phyloP scores from a whole-genome alignment of 306 rosid species.

The Trifolium subterraneum region DNA sequence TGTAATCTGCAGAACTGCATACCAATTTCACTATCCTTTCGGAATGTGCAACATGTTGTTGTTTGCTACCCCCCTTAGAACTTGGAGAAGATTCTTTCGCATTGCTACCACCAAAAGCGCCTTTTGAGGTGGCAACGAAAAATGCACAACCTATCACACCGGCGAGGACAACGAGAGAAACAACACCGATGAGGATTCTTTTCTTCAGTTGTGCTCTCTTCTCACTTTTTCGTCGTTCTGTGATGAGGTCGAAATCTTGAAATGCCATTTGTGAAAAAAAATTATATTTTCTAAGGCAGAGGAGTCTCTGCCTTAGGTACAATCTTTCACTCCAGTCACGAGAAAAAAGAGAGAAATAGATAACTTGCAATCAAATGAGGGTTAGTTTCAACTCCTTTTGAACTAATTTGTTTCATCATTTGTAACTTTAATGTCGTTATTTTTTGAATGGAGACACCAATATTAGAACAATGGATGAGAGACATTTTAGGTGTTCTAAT shows the following conservation, averaged over 20 bases:
- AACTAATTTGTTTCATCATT: not conserved
- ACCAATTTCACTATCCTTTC: conserved; percentile 48
- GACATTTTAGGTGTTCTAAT: conserved; percentile 60
- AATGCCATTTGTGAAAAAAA: conserved; percentile 61
- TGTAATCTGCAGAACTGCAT: conserved; percentile 61
- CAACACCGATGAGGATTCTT: conserved; percentile 52
- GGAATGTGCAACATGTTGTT: not conserved
- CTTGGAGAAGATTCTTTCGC: not conserved
- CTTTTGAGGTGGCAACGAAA: conserved; percentile 31
- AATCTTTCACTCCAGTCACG: conserved; percentile 40
- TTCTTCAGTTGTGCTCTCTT: conserved; percentile 51
- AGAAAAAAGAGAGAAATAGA: conserved; percentile 26
- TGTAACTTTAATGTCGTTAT: conserved; percentile 35
- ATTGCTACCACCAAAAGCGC: not conserved
- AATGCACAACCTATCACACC: conserved; percentile 49
- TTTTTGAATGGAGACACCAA: conserved; percentile 7
- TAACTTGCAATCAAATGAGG: conserved; percentile 1
- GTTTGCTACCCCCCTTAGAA: not conserved
- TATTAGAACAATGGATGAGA: conserved; percentile 51
- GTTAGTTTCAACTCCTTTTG: conserved; percentile 24
- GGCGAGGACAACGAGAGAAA: conserved; percentile 45
- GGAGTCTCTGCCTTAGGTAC: conserved; percentile 79
- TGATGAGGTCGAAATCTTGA: conserved; percentile 82
- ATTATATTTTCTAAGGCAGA: conserved; percentile 75
- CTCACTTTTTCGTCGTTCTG: conserved; percentile 68